phyloP scores from a whole-genome alignment of 371 early-diverging fungal species.

The Coemansia sp. region DNA sequence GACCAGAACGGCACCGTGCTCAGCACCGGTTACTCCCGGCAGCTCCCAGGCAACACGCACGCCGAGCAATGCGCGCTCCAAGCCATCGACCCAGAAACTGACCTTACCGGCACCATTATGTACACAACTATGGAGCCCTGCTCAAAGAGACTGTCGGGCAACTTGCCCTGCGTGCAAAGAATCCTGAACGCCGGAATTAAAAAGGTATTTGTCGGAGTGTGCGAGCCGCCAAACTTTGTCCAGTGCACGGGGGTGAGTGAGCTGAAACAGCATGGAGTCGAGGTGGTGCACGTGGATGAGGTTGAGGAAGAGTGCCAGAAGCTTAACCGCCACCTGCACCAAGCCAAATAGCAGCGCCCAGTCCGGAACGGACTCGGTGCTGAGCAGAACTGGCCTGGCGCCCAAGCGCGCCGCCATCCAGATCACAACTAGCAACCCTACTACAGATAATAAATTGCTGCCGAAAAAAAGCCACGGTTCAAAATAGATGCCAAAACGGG shows the following conservation, averaged over 20 bases:
- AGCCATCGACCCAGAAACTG: not conserved
- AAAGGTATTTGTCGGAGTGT: conserved; percentile 30
- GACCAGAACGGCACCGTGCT: conserved; percentile 9
- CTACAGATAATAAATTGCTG: too few species aligned
- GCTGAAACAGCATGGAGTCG: conserved; percentile 19
- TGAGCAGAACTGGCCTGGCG: too few species aligned
- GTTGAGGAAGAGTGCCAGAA: conserved; percentile 34
- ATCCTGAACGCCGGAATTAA: conserved; percentile 21
- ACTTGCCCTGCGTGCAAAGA: conserved; percentile 33
- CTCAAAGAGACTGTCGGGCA: conserved; percentile 47
- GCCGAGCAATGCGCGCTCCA: conserved; percentile 50
- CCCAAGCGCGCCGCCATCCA: too few species aligned
- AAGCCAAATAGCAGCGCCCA: too few species aligned
- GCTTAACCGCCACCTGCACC: conserved; percentile 28
- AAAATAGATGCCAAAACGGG: too few species aligned
- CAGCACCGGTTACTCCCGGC: conserved; percentile 47
- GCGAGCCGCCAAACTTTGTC: conserved; percentile 48
- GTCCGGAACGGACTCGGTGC: too few species aligned
- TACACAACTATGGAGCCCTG: conserved; percentile 55
- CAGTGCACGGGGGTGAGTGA: conserved; percentile 31
- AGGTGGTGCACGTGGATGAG: conserved; percentile 31
- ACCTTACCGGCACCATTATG: not conserved
- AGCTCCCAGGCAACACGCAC: conserved; percentile 51
- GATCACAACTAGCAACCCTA: too few species aligned
- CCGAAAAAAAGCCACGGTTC: too few species aligned